Percentiles rank a stretch among this genome's conserved stretches.
These are phyloP conservation scores for Pichia cabralensis DNA, from an alignment of 805 yeast species.

Conservation along the genomic window DNA sequence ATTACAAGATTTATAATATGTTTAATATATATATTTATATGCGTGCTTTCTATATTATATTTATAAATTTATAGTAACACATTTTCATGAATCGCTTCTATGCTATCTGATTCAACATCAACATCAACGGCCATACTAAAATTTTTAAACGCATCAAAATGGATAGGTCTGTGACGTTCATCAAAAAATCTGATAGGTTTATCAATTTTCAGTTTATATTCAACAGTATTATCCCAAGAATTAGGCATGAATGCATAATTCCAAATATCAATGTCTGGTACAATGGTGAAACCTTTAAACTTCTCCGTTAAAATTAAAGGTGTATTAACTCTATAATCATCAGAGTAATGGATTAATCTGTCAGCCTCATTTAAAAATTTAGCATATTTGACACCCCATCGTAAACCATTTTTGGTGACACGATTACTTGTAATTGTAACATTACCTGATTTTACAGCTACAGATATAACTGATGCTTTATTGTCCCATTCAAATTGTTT, in stretches of 20 bases:
- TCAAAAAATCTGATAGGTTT: conserved; percentile 77
- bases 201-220: conserved; percentile 60
- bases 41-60: too few species aligned
- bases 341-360: conserved; percentile 59
- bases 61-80: conserved; percentile 4
- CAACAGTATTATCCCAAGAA: conserved; percentile 57
- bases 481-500: conserved; percentile 30
- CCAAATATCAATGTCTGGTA: conserved; percentile 83
- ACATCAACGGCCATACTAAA: conserved; percentile 25
- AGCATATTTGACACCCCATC: conserved; percentile 66
- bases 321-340: conserved; percentile 46
- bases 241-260: conserved; percentile 85
- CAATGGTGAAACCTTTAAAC: conserved; percentile 72
- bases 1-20: conserved; percentile 9
- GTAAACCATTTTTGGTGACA: conserved; percentile 52
- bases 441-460: conserved; percentile 75
- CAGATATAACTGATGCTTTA: conserved; percentile 47
- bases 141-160: conserved; percentile 67
- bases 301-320: conserved; percentile 70
- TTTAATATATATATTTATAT: too few species aligned
- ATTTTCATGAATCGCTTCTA: conserved; percentile 11
- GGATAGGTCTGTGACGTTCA: conserved; percentile 80
- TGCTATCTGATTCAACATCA: conserved; percentile 3
- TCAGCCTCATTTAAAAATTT: conserved; percentile 50
- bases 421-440: conserved; percentile 63